phyloP scores from a whole-genome alignment of 2,329 filamentous ascomycete species.

The Colletotrichum spaethianum region DNA sequence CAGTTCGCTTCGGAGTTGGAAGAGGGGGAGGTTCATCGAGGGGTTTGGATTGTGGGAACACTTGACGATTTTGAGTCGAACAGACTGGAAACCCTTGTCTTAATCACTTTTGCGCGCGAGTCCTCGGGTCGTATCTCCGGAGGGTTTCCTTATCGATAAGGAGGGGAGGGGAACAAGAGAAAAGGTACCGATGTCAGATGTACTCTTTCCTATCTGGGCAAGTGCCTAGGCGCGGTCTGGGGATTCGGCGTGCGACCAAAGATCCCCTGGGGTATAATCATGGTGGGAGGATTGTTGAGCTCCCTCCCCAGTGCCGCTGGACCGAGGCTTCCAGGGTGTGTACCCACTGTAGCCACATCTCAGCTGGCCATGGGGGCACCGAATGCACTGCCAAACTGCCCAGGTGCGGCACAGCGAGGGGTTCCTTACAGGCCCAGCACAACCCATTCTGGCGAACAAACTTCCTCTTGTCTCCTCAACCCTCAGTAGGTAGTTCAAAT shows the following conservation, averaged over 20 bases:
- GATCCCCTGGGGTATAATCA: background rate
- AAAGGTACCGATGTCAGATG: background rate
- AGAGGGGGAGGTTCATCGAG: conserved; percentile 30
- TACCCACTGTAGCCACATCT: conserved; percentile 14
- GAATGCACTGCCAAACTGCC: background rate
- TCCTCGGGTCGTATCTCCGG: conserved; percentile 30
- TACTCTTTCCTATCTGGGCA: conserved; percentile 30
- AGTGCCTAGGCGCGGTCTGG: conserved; percentile 1
- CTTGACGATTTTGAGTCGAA: conserved; percentile 24
- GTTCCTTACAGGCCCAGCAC: conserved; percentile 8
- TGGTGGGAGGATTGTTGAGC: conserved; percentile 1
- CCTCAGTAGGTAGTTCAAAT: background rate
- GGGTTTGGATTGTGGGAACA: conserved; percentile 36
- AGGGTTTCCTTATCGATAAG: conserved; percentile 34
- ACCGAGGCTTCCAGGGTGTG: conserved; percentile 29
- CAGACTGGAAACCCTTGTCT: conserved; percentile 24
- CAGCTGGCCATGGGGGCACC: background rate
- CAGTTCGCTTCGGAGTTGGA: conserved; percentile 33
- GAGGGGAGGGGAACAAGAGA: background rate
- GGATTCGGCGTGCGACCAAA: background rate
- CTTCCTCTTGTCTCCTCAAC: background rate
- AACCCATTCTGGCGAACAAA: background rate
- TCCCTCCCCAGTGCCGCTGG: conserved; percentile 20
- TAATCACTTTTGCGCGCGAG: conserved; percentile 7
- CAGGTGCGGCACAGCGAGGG: background rate